Conservation (phyloP, 495 filamentous ascomycete species). For the Aspergillus saccharolyticus region DNA sequence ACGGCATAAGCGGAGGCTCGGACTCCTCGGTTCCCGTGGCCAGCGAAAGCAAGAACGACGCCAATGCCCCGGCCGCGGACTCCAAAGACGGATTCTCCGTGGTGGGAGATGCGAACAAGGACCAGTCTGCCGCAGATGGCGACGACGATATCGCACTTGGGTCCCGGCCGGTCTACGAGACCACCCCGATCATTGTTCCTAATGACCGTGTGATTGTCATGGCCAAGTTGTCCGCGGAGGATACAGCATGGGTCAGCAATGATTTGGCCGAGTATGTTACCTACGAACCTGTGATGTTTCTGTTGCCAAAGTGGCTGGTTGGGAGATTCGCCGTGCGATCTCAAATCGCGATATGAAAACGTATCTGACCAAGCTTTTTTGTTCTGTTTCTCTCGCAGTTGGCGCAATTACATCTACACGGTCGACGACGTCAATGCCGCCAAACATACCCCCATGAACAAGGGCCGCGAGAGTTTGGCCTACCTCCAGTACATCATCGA, state of each 20-base stretch:
- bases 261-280: constrained; percentile 39
- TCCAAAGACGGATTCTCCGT: neutral
- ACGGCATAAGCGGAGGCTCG: constrained; percentile 16
- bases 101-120: neutral
- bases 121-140: neutral
- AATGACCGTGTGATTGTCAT: constrained; percentile 42
- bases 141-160: constrained; percentile 1
- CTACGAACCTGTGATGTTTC: too few species aligned
- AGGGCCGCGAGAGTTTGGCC: constrained; percentile 43
- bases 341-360: too few species aligned
- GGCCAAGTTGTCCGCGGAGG: constrained; percentile 33
- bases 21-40: constrained; percentile 6
- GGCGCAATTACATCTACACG: constrained; percentile 43
- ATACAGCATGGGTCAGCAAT: constrained; percentile 36
- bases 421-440: constrained; percentile 37
- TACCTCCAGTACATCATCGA: constrained; percentile 47
- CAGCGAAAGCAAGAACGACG: constrained; percentile 9
- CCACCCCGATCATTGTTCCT: constrained; percentile 32
- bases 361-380: too few species aligned
- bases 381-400: constrained; percentile 28
- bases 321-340: too few species aligned
- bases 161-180: constrained; percentile 20
- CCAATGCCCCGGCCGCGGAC: neutral
- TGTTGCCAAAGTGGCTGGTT: too few species aligned
- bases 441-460: constrained; percentile 40